These are phyloP conservation scores for Pyrus communis DNA, from an alignment of 306 rosid genomes.

Conservation along the genomic window DNA sequence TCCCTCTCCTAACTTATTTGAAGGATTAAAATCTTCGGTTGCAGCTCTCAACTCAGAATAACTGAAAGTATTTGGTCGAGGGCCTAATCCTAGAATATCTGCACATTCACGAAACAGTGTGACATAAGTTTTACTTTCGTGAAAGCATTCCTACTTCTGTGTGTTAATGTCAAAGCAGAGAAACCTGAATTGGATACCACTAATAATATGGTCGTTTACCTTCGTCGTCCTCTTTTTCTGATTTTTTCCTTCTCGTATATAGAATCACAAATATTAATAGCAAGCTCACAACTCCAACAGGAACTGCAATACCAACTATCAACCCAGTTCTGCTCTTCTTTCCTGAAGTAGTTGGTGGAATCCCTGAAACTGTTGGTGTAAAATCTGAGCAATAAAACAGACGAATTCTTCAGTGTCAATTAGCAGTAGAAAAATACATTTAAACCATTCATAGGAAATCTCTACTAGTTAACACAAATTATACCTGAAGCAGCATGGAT, in stretches of 20 bases:
- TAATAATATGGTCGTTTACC: background rate
- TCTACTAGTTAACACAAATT: background rate
- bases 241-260: background rate
- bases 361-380: conserved; percentile 3
- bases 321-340: conserved; percentile 1
- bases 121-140: background rate
- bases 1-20: conserved; percentile 30
- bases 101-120: background rate
- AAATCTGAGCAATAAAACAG: background rate
- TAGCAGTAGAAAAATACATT: background rate
- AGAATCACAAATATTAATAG: background rate
- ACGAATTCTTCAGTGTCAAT: background rate
- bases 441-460: background rate
- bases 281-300: background rate
- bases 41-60: conserved; percentile 19
- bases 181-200: background rate
- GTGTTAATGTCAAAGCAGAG: background rate
- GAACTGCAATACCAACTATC: conserved; percentile 9
- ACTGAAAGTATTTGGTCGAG: conserved; percentile 16
- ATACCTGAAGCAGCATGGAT: conserved; percentile 14
- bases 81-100: conserved; percentile 14
- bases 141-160: background rate
- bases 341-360: background rate
- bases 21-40: conserved; percentile 17
- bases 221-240: background rate